Conservation (phyloP, 1,284 basidiomycete genomes). For the Baeospora myosura region DNA sequence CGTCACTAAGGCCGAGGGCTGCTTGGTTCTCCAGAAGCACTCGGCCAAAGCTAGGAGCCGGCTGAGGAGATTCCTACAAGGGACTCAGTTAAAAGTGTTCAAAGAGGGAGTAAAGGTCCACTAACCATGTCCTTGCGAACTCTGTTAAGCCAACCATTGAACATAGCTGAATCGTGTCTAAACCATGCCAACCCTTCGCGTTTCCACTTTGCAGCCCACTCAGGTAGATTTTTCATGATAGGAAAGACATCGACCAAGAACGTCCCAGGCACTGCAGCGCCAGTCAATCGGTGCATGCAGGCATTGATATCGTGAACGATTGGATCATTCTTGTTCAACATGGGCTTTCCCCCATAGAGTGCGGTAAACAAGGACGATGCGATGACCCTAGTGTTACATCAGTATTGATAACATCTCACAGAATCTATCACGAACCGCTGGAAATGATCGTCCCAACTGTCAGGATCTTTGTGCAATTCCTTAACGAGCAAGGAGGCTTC, state of each 20-base stretch:
- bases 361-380: constrained; percentile 3
- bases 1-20: background rate
- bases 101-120: no score
- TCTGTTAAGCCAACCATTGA: constrained; percentile 22
- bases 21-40: background rate
- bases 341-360: constrained; percentile 1
- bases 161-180: constrained; percentile 9
- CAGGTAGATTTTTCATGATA: constrained; percentile 28
- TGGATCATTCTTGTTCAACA: constrained; percentile 5
- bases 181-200: constrained; percentile 23
- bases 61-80: no score
- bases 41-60: background rate
- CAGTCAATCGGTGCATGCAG: constrained; percentile 6
- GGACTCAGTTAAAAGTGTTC: no score
- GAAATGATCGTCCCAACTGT: constrained; percentile 8
- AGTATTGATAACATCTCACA: background rate
- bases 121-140: constrained; percentile 14
- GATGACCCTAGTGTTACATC: constrained; percentile 3
- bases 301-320: constrained; percentile 11
- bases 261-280: constrained; percentile 15
- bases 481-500: constrained; percentile 7
- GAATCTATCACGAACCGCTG: constrained; percentile 1
- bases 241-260: constrained; percentile 18
- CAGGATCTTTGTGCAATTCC: constrained; percentile 6
- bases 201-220: constrained; percentile 36